Evolutionary conservation across 306 rosid species (phyloP), one percentile per base, ranked within the genome.

Genomic region (Begonia fuchsioides): DNA sequence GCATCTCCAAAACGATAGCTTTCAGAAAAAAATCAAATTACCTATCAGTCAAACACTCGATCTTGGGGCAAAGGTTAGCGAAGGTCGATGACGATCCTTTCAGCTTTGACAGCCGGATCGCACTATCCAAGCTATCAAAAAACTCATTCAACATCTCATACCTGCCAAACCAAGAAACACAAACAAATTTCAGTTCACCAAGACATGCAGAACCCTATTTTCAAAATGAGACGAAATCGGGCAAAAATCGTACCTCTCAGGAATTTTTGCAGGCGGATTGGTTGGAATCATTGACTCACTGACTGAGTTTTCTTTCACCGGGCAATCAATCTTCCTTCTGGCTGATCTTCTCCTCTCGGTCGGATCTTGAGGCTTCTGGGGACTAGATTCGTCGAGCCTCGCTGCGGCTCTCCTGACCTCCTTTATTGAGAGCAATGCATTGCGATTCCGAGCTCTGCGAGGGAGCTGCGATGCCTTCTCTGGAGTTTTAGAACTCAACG

Each of bases 11-110:
- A 26, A 8, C 35, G 8, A 26, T 26, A 26, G 35, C 7, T 26
- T 1, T 2, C 7, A 26, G 35, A 26, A 5, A 26, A 26, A 26
- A 26, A 26, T 26, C 35, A 26, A 26, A 26, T 6, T 70, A 88
- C 97, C 97, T 74, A 46, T 76, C 93, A 26, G 80, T 70, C 20
- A 81, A 75, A 43, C 58, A 58, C 68, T 84, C 86, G 14, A 88
- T 59, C 15, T 59, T 57, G 11, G 64, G 70, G 70, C 64, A 53
- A 20, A 88, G 55, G 18, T 70, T 74, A 1, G 68, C 44, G 43
- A 84, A 88, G 16, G 65, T 64, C 0, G 84, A 38, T 14, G 49
- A 45, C 15, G 49, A 51, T 3, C 80, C 68, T 68, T 65, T 81
- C 55, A 68, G 43, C 13, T 67, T 70, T 58, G 68, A 44, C 49